Evolutionary conservation across 768 basidiomycete species (phyloP), one percentile per base, ranked within the genome.

Genomic region (Termitomyces sp.): DNA sequence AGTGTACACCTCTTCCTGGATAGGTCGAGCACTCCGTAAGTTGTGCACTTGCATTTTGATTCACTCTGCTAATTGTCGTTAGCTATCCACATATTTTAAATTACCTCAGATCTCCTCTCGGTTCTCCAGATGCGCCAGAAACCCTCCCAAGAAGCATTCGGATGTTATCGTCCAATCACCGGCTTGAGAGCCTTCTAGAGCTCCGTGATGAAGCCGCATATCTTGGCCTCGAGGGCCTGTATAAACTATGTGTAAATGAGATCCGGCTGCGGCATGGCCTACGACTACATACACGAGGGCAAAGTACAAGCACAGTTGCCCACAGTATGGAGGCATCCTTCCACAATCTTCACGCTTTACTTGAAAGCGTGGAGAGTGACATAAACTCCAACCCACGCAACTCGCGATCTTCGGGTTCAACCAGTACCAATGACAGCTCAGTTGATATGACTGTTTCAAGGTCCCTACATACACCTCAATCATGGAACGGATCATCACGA

Each of bases 161-260:
- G 58, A 76, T 82, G 22, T 71, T 71, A 38, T 70, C 71, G 26
- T 76, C 76, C 6, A 72, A 70, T 18, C 65, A 76, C 2, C 82
- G 82, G 10, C 73, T 91, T 20, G 90, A 91, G 54, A 74, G 73
- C 1, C 78, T 93, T 24, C 77, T 90, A 45, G 87, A 90, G 59
- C 80, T 92, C 24, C 82, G 90, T 11, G 90, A 93, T 61, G 91
- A 94, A 67, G 87, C 91, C 2, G 74, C 75, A 43, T 91, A 84
- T 65, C 82, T 93, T n/a, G 84, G 81, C 28, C 83, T 93, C 53
- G 78, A 79, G 0, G 79, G 79, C 46, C 77, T 94, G 18, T 75
- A 82, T 59, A 78, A 76, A 60, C 77, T 94, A 2, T 92, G 91
- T 65, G 70, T 72, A 8, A 82, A 84, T 18, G 88, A 92, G 71